A percentile compares a stretch with the other conserved stretches of the same genome.
Evolutionary conservation across 495 filamentous ascomycete species (phyloP).

Genomic region (Pseudotulostoma volvatum): DNA sequence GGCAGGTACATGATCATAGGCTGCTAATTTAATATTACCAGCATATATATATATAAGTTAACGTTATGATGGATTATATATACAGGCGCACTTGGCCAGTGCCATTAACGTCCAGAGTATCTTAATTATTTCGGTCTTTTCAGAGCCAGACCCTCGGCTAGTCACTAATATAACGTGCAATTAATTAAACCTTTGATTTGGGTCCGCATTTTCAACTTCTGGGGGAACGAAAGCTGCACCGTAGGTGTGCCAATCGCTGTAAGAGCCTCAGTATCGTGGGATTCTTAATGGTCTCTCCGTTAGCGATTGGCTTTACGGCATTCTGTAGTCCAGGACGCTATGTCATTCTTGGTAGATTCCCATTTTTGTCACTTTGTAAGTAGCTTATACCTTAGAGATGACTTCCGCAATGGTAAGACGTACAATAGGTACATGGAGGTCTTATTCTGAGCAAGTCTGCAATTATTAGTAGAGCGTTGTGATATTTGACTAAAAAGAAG

Average conservation of each 20-base stretch:
- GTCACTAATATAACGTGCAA: constrained; percentile 1
- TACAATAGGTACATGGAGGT: constrained; percentile 7
- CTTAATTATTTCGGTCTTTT: too few species aligned
- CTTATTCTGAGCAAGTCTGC: constrained; percentile 4
- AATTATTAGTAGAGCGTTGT: neutral
- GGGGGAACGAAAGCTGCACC: constrained; percentile 2
- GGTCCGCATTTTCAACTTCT: constrained; percentile 2
- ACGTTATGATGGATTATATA: too few species aligned
- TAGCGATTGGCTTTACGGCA: neutral
- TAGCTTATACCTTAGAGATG: constrained; percentile 3
- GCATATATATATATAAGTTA: too few species aligned
- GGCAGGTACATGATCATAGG: too few species aligned
- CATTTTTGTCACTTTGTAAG: constrained; percentile 3
- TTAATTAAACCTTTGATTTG: constrained; percentile 2
- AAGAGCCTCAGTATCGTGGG: constrained; percentile 1
- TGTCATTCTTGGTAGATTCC: too few species aligned
- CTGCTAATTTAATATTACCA: too few species aligned
- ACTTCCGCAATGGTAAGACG: constrained; percentile 4
- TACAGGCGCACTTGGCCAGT: too few species aligned
- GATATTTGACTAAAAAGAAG: neutral
- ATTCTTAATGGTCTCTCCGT: neutral
- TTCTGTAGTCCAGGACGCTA: neutral
- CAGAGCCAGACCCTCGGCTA: too few species aligned
- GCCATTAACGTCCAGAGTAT: too few species aligned
- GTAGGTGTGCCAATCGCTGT: constrained; percentile 1